Conservation (phyloP, 164 flowering plant genomes). For the Litsea cubeba region DNA sequence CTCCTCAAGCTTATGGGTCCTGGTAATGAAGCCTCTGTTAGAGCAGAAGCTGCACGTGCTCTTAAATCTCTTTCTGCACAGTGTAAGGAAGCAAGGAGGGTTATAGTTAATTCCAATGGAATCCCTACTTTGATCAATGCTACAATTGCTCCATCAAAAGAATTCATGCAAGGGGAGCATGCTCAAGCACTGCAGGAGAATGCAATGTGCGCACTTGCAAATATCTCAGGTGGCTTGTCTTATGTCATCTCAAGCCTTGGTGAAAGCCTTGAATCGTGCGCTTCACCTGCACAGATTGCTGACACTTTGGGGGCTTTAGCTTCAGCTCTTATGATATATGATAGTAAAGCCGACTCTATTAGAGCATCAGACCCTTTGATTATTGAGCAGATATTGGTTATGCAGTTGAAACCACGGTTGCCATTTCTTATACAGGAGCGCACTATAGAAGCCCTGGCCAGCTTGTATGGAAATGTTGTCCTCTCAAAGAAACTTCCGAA, state of each 20-base stretch:
- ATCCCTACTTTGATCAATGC: constrained; percentile 96
- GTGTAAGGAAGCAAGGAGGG: constrained; percentile 79
- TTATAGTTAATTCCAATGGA: constrained; percentile 74
- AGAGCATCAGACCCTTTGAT: constrained; percentile 72
- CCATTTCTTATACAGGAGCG: constrained; percentile 93
- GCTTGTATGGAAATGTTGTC: constrained; percentile 80
- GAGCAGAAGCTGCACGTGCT: constrained; percentile 98
- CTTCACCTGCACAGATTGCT: constrained; percentile 83
- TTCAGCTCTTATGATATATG: constrained; percentile 99
- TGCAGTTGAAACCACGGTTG: constrained; percentile 69
- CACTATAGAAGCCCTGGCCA: constrained; percentile 94
- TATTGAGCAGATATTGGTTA: constrained; percentile 71
- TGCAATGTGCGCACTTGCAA: constrained; percentile 99
- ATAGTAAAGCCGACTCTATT: constrained; percentile 68
- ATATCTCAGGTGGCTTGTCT: constrained; percentile 96
- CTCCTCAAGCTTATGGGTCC: constrained; percentile 79
- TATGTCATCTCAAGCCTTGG: constrained; percentile 97
- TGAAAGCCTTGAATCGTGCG: constrained; percentile 90
- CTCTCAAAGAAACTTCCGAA: constrained; percentile 61
- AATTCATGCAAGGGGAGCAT: constrained; percentile 97
- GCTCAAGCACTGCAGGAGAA: constrained; percentile 98
- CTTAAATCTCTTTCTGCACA: constrained; percentile 94
- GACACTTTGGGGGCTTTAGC: constrained; percentile 98
- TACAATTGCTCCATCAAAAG: constrained; percentile 99
- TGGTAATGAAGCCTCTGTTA: constrained; percentile 82